Evolutionary conservation across 2,329 filamentous ascomycete species (phyloP).

Genomic region (Fusarium torulosum): DNA sequence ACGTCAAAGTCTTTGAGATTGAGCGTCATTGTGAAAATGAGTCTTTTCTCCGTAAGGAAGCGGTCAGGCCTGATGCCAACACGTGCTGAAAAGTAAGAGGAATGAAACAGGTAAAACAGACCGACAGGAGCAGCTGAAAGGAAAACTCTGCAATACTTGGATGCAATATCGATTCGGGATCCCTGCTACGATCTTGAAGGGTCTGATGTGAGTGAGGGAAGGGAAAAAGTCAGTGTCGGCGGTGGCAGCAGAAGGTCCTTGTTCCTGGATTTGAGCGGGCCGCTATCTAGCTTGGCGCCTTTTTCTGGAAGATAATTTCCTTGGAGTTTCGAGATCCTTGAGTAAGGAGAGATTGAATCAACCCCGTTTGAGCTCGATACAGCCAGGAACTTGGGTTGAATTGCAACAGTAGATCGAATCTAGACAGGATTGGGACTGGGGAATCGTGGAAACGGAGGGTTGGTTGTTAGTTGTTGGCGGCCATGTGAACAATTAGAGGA

Average conservation of each 20-base stretch:
- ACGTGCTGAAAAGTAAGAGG: slow-evolving; percentile 23
- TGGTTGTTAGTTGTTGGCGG: slow-evolving; percentile 3
- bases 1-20: slow-evolving; percentile 51
- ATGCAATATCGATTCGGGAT: slow-evolving; percentile 21
- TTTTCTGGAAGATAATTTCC: slow-evolving; percentile 14
- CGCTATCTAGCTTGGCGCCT: slow-evolving; percentile 38
- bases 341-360: neutral
- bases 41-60: slow-evolving; percentile 31
- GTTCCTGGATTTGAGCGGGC: slow-evolving; percentile 47
- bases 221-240: slow-evolving; percentile 20
- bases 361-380: slow-evolving; percentile 27
- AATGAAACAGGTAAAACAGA: slow-evolving; percentile 7
- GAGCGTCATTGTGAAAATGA: slow-evolving; percentile 37
- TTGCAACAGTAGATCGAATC: slow-evolving; percentile 36
- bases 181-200: slow-evolving; percentile 32
- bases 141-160: slow-evolving; percentile 11
- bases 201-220: neutral
- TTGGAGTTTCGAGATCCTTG: slow-evolving; percentile 20
- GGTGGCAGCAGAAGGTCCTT: slow-evolving; percentile 38
- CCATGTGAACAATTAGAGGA: slow-evolving; percentile 39
- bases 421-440: slow-evolving; percentile 22
- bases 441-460: slow-evolving; percentile 27
- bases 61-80: slow-evolving; percentile 37
- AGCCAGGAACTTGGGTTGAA: slow-evolving; percentile 25
- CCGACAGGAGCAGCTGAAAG: slow-evolving; percentile 6